phyloP scores from a whole-genome alignment of 1,284 basidiomycete genomes.

The Malassezia arunalokei region DNA sequence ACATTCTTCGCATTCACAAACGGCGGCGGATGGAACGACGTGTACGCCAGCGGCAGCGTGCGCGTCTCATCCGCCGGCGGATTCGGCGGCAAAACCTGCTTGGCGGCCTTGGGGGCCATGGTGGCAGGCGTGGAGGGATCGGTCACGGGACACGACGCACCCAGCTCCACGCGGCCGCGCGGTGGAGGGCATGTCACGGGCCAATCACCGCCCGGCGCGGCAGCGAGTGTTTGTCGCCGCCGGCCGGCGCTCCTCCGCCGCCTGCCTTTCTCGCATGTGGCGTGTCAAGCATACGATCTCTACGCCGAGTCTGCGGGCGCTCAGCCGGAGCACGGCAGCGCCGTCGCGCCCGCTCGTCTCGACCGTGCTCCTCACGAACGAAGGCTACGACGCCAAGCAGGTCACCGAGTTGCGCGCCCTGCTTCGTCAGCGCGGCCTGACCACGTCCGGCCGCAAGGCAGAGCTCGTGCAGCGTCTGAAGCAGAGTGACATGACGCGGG shows the following conservation, averaged over 20 bases:
- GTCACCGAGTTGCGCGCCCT: constrained; percentile 30
- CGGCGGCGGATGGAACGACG: constrained; percentile 35
- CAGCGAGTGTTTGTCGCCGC: background rate
- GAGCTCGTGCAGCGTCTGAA: constrained; percentile 35
- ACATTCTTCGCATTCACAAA: constrained; percentile 43
- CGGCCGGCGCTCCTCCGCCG: constrained; percentile 4
- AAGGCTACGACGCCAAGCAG: constrained; percentile 30
- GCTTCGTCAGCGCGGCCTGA: constrained; percentile 33
- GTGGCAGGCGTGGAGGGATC: background rate
- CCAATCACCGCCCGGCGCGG: too few relatives aligned
- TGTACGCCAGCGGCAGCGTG: constrained; percentile 31
- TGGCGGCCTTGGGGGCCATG: constrained; percentile 11
- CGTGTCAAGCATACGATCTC: constrained; percentile 8
- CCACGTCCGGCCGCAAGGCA: constrained; percentile 30
- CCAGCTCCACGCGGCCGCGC: too few relatives aligned
- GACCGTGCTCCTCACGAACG: constrained; percentile 29
- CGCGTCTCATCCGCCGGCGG: constrained; percentile 28
- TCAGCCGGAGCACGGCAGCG: background rate
- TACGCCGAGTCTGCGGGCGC: constrained; percentile 3
- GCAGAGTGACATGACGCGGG: constrained; percentile 25
- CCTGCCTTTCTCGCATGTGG: background rate
- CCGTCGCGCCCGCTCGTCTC: constrained; percentile 22
- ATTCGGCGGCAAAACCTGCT: constrained; percentile 31
- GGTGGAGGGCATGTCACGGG: too few relatives aligned
- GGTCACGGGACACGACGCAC: background rate